Evolutionary conservation across 192 early-diverging fungal species (phyloP).

Genomic region (Backusella tuberculispora): DNA sequence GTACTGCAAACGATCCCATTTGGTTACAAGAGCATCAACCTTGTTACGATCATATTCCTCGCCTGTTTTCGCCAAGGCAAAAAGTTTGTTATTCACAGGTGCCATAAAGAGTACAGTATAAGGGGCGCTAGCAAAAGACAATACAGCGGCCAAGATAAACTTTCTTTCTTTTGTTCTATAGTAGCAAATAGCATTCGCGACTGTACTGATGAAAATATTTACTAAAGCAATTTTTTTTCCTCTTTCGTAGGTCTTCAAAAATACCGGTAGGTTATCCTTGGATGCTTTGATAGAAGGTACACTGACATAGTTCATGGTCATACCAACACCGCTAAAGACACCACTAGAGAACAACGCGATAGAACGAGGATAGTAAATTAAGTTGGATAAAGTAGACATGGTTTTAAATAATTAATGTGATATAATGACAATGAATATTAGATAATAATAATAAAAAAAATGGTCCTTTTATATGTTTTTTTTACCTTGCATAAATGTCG

Average conservation of each 20-base stretch:
- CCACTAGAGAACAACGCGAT: constrained; percentile 12
- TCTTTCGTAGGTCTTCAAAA: constrained; percentile 1
- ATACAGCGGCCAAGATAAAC: neutral
- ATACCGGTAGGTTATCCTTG: constrained; percentile 7
- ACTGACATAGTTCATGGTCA: constrained; percentile 1
- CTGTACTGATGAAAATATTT: constrained; percentile 8
- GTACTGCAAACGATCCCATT: constrained; percentile 12
- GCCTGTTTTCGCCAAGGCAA: constrained; percentile 12
- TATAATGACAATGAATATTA: neutral
- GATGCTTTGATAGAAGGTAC: constrained; percentile 17
- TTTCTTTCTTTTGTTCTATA: constrained; percentile 1
- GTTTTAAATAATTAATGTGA: neutral
- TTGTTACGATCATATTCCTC: constrained; percentile 17
- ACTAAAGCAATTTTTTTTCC: neutral
- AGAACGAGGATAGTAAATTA: constrained; percentile 14
- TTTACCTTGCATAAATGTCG: neutral
- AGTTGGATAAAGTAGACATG: constrained; percentile 2
- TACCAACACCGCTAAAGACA: neutral
- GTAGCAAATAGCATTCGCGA: constrained; percentile 14
- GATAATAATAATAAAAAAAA: neutral
- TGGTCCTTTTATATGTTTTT: too few relatives aligned
- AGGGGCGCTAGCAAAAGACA: constrained; percentile 6
- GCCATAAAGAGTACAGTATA: constrained; percentile 11
- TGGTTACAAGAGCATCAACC: neutral
- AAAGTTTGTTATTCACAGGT: constrained; percentile 19